Conservation (phyloP, 768 basidiomycete genomes). For the Rhodotorula paludigena region DNA sequence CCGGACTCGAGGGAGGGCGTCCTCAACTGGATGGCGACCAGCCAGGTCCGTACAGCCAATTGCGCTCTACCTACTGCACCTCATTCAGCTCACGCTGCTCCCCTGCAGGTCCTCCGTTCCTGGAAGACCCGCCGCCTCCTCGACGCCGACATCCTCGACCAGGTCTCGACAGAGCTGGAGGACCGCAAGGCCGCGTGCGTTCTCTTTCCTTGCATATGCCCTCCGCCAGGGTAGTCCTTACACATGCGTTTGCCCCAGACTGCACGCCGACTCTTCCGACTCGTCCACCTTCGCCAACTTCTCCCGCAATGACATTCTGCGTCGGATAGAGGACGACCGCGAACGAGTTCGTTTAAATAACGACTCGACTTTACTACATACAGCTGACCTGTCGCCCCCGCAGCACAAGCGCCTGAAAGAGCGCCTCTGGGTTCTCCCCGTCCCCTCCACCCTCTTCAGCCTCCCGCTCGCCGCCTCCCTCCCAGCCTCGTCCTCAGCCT, state of each 20-base stretch:
- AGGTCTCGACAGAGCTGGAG: conserved; percentile 25
- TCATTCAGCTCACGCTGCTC: conserved; percentile 25
- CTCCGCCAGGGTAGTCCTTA: not conserved
- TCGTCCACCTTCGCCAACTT: conserved; percentile 43
- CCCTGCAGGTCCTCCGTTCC: conserved; percentile 37
- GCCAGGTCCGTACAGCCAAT: conserved; percentile 45
- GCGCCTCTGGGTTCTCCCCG: conserved; percentile 51
- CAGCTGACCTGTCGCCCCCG: not conserved
- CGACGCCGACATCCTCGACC: conserved; percentile 27
- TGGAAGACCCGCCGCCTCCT: conserved; percentile 40
- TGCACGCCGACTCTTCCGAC: conserved; percentile 1
- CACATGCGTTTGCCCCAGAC: not conserved
- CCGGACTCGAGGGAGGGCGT: conserved; percentile 48
- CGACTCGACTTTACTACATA: not conserved
- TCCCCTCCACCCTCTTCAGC: conserved; percentile 41
- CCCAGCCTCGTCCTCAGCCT: conserved; percentile 21
- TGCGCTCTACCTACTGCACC: conserved; percentile 26
- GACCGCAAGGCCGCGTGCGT: conserved; percentile 22
- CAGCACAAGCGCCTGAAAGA: conserved; percentile 52
- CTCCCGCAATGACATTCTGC: conserved; percentile 48
- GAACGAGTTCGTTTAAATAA: conserved; percentile 48
- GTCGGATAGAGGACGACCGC: conserved; percentile 52
- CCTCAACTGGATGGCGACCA: conserved; percentile 49
- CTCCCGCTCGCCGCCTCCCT: not conserved
- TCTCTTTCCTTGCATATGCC: not conserved